A percentile compares a stretch with the other conserved stretches of the same genome.
phyloP scores from a whole-genome alignment of 1,139 yeast genomes.

The Saccharomyces pastorianus region DNA sequence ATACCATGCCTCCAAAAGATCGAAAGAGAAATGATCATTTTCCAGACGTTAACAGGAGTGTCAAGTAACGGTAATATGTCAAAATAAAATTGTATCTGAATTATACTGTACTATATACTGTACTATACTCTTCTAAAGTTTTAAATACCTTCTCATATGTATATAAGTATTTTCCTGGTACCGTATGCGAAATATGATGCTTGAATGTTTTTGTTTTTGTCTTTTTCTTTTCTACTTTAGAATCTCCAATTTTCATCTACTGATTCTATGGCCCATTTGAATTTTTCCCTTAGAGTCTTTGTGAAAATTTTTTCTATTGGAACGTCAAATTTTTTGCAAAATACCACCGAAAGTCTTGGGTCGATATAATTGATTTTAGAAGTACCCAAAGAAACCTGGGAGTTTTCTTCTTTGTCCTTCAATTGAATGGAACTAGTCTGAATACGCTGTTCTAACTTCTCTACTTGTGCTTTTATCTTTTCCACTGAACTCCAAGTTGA shows the following conservation, averaged over 20 bases:
- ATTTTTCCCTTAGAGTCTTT: constrained; percentile 83
- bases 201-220: neutral
- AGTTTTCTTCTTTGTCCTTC: constrained; percentile 88
- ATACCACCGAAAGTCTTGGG: constrained; percentile 85
- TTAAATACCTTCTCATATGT: neutral
- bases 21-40: too few relatives aligned
- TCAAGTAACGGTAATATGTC: neutral
- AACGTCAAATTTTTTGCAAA: constrained; percentile 75
- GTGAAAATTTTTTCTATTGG: constrained; percentile 91
- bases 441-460: constrained; percentile 66
- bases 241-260: constrained; percentile 86
- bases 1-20: too few relatives aligned
- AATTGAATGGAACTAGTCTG: constrained; percentile 61
- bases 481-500: constrained; percentile 49
- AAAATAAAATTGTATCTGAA: neutral
- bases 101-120: neutral
- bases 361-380: constrained; percentile 92
- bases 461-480: constrained; percentile 65
- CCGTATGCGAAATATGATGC: neutral
- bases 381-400: constrained; percentile 88
- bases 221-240: constrained; percentile 25
- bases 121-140: neutral
- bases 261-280: constrained; percentile 92
- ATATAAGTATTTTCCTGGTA: neutral
- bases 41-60: neutral